These are phyloP conservation scores for Thraustochytrium sp. DNA, from an alignment of 352 stramenopile genomes.

Conservation along the genomic window DNA sequence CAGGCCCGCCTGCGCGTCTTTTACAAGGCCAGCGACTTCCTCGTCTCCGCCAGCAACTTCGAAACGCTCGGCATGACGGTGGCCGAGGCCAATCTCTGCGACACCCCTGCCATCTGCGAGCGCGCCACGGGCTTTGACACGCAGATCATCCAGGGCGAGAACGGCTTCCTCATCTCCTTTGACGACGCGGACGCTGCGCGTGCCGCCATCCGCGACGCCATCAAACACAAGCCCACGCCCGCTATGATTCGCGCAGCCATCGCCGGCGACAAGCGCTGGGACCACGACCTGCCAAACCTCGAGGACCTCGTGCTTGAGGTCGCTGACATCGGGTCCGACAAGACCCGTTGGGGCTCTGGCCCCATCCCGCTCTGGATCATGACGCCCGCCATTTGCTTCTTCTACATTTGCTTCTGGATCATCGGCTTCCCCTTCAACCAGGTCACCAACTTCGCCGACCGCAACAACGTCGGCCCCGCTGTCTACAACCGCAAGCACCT, in stretches of 20 bases:
- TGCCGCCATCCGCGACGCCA: not conserved
- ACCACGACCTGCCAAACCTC: constrained; percentile 12
- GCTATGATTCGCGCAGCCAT: not conserved
- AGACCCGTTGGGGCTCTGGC: constrained; percentile 6
- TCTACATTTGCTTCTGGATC: constrained; percentile 40
- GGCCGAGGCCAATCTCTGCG: constrained; percentile 53
- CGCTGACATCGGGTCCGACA: constrained; percentile 6
- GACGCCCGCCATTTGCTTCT: constrained; percentile 5
- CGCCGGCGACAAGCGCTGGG: not conserved
- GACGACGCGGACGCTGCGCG: not conserved
- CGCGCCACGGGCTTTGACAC: constrained; percentile 52
- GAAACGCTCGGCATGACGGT: constrained; percentile 58
- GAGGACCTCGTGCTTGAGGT: constrained; percentile 23
- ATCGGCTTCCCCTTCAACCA: constrained; percentile 39
- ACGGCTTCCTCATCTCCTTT: constrained; percentile 43
- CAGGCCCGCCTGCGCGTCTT: constrained; percentile 39
- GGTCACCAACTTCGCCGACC: constrained; percentile 34
- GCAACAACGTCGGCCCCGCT: not conserved
- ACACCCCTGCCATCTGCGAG: constrained; percentile 53
- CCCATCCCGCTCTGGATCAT: constrained; percentile 22
- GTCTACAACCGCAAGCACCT: constrained; percentile 27
- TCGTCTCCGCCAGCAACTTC: constrained; percentile 53
- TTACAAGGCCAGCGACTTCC: constrained; percentile 54
- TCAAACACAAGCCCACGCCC: constrained; percentile 2
- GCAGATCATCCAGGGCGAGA: constrained; percentile 47